Evolutionary conservation across 257 asterid species (phyloP), one percentile per base, ranked within the genome.

Genomic region (Jasminum sambac): DNA sequence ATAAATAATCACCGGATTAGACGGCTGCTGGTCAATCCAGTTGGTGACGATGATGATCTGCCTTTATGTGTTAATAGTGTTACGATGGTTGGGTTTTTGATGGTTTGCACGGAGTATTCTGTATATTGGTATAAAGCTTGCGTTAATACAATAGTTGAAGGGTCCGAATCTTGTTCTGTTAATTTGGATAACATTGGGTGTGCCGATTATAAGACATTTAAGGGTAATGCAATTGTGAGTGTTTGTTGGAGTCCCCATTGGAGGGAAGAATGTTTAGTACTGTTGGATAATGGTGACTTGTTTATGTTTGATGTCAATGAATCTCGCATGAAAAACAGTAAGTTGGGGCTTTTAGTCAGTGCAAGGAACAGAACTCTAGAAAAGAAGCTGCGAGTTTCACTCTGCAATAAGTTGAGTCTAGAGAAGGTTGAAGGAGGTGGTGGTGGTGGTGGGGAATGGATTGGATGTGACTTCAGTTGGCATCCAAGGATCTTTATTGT

Each of bases 171-270:
- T 12, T 23, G 23, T 66, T 73, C 74, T 55, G 82, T 78, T 70
- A 24, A 11, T 21, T 40, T 90, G 70, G 87, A 86, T 72, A 81
- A 71, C 77, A 52, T 84, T 43, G 97, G 96, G n/a, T 57, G 78
- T 72, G 84, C 74, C n/a, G 59, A 70, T 73, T 43, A 46, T 63
- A 81, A 74, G 73, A 75, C 70, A 82, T 93, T n/a, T n/a, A n/a
- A n/a, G n/a, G n/a, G n/a, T n/a, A n/a, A n/a, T n/a, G n/a, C n/a
- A n/a, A n/a, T n/a, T 70, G 80, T 81, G 63, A 75, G 87, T 61
- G 89, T 80, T 43, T 88, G 92, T 80, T 93, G 98, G 98, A 93
- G 89, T 79, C 92, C 96, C 26, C 90, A 90, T 84, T 65, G 84
- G 70, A 79, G 63, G 24, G 91, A 90, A 78, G 91, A 92, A 79